Percentiles rank a stretch among this genome's conserved stretches.
These are phyloP conservation scores for Actinomortierella wolfii DNA, from an alignment of 371 early-diverging fungal species.

Conservation along the genomic window DNA sequence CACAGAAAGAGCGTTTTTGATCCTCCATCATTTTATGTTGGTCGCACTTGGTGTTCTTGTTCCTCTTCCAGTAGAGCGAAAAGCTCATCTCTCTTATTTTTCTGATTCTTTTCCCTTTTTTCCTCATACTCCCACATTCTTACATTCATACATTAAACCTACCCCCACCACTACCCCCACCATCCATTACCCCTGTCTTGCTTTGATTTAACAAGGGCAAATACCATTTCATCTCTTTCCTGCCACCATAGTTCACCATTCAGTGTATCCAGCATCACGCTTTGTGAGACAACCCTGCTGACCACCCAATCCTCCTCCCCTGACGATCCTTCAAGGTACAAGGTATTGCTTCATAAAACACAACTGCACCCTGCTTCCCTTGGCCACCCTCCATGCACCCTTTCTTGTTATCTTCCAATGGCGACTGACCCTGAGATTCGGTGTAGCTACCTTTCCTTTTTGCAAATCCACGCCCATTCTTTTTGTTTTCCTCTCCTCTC, in stretches of 20 bases:
- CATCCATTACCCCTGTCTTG: no score
- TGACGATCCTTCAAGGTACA: background rate
- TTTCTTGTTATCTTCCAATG: background rate
- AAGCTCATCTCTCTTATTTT: background rate
- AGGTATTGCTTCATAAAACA: no score
- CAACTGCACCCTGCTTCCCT: background rate
- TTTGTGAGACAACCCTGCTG: no score
- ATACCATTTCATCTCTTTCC: no score
- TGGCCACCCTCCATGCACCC: background rate
- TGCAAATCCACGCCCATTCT: background rate
- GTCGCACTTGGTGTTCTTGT: background rate
- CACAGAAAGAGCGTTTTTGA: background rate
- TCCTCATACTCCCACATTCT: no score
- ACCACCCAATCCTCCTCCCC: background rate
- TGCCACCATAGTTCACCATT: no score
- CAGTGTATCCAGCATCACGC: no score
- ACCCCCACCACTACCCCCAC: no score
- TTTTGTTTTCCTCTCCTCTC: conserved; percentile 5
- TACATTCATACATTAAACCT: no score
- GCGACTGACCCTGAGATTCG: background rate
- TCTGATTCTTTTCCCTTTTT: background rate
- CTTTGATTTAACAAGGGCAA: no score
- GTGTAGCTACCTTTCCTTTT: background rate
- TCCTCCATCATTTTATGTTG: background rate
- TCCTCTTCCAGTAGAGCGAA: background rate